Conservation (phyloP, 352 stramenopile genomes). For the Phytophthora litchii region DNA sequence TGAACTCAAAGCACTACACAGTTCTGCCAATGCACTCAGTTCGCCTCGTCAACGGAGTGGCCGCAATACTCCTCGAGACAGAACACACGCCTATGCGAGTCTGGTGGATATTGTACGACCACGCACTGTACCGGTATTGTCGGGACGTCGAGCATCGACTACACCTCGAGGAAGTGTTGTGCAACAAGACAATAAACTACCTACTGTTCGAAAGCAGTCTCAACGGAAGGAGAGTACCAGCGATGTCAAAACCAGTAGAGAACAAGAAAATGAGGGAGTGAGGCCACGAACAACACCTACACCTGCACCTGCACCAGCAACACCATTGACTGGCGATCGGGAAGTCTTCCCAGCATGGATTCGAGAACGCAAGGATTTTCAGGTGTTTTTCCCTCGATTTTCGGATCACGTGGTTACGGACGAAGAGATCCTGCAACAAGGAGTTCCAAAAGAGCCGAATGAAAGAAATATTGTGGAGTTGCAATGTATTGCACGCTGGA, state of each 20-base stretch:
- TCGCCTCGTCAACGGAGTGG: conserved; percentile 33
- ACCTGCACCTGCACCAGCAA: neutral
- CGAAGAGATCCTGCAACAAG: conserved; percentile 68
- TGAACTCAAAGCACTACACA: conserved; percentile 42
- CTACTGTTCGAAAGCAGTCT: conserved; percentile 13
- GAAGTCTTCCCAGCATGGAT: conserved; percentile 69
- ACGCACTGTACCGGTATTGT: conserved; percentile 22
- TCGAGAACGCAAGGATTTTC: conserved; percentile 79
- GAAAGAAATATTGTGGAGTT: conserved; percentile 78
- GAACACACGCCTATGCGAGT: conserved; percentile 14
- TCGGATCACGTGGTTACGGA: conserved; percentile 65
- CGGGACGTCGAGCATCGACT: neutral
- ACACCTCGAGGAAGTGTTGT: conserved; percentile 11
- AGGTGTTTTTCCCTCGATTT: conserved; percentile 73
- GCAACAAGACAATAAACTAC: conserved; percentile 22
- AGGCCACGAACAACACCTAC: conserved; percentile 13
- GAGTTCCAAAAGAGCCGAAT: conserved; percentile 62
- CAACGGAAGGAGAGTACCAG: conserved; percentile 5
- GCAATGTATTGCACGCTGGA: conserved; percentile 74
- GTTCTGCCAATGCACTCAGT: conserved; percentile 32
- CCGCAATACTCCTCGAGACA: conserved; percentile 17
- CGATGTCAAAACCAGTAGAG: conserved; percentile 2
- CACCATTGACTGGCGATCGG: conserved; percentile 27
- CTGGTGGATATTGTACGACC: conserved; percentile 29
- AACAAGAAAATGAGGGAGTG: conserved; percentile 5